Percentiles rank a stretch among this genome's conserved stretches.
Conservation (phyloP, 176 grass and related monocot genomes). For the Eremochloa ophiuroides region DNA sequence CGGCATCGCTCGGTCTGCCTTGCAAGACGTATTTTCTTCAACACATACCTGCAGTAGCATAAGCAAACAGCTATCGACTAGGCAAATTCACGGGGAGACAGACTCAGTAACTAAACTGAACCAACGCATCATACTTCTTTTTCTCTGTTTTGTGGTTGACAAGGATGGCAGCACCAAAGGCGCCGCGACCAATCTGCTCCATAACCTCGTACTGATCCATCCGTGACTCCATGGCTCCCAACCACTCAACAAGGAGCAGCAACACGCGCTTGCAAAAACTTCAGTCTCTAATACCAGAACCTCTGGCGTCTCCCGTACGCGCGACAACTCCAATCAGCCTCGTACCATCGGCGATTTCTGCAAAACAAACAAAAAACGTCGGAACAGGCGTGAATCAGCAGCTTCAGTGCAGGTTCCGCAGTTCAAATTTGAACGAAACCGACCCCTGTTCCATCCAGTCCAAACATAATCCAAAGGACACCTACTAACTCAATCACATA, state of each 20-base stretch:
- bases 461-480: background rate
- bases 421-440: slow-evolving; percentile 18
- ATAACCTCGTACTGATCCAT: slow-evolving; percentile 98
- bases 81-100: slow-evolving; percentile 20
- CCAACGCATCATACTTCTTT: slow-evolving; percentile 56
- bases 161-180: slow-evolving; percentile 98
- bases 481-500: background rate
- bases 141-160: slow-evolving; percentile 98
- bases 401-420: background rate
- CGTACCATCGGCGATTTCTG: slow-evolving; percentile 17
- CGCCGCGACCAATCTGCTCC: slow-evolving; percentile 96
- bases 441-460: slow-evolving; percentile 24
- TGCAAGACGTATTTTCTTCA: slow-evolving; percentile 95
- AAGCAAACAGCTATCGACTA: slow-evolving; percentile 21
- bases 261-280: background rate
- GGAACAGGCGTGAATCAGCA: background rate
- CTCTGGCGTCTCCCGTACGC: background rate
- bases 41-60: slow-evolving; percentile 73
- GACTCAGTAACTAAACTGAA: background rate
- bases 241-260: slow-evolving; percentile 2
- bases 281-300: background rate
- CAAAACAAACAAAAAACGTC: background rate
- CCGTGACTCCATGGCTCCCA: slow-evolving; percentile 76
- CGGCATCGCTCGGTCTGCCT: slow-evolving; percentile 94
- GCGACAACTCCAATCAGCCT: slow-evolving; percentile 5